phyloP scores from a whole-genome alignment of 2,329 filamentous ascomycete genomes.

The Nothophoma quercina region DNA sequence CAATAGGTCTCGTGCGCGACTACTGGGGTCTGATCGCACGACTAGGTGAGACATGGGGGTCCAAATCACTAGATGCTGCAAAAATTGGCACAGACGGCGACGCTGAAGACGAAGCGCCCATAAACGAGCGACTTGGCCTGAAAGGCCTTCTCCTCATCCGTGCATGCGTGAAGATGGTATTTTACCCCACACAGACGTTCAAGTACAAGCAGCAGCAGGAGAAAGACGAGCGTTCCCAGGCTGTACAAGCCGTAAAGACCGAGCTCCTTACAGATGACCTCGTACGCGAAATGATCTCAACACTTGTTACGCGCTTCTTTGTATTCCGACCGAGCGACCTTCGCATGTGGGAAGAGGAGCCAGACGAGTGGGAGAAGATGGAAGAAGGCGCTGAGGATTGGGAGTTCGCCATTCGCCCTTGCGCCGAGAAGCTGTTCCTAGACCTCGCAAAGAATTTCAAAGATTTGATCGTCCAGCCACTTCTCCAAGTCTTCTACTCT shows the following conservation, averaged over 20 bases:
- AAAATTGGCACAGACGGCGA: slow-evolving; percentile 56
- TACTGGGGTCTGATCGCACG: slow-evolving; percentile 86
- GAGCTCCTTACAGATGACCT: slow-evolving; percentile 79
- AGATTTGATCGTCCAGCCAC: slow-evolving; percentile 76
- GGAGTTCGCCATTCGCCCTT: slow-evolving; percentile 91
- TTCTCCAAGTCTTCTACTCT: slow-evolving; percentile 82
- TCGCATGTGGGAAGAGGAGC: slow-evolving; percentile 90
- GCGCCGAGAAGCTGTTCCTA: slow-evolving; percentile 91
- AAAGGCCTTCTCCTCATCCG: slow-evolving; percentile 84
- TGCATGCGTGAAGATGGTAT: slow-evolving; percentile 84
- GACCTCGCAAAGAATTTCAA: slow-evolving; percentile 92
- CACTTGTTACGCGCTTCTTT: slow-evolving; percentile 86
- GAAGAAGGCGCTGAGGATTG: slow-evolving; percentile 84
- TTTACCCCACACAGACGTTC: slow-evolving; percentile 81
- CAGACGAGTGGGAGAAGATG: slow-evolving; percentile 92
- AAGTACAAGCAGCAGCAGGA: slow-evolving; percentile 78
- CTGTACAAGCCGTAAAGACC: slow-evolving; percentile 72
- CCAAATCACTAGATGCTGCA: slow-evolving; percentile 53
- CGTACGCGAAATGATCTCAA: slow-evolving; percentile 81
- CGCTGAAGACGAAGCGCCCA: slow-evolving; percentile 59
- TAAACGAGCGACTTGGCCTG: slow-evolving; percentile 80
- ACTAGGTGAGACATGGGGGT: slow-evolving; percentile 77
- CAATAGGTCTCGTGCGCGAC: slow-evolving; percentile 75
- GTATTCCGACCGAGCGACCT: slow-evolving; percentile 86
- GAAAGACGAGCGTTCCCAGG: slow-evolving; percentile 77